Percentiles rank a stretch among this genome's conserved stretches.
Evolutionary conservation across 2,329 filamentous ascomycete species (phyloP).

Genomic region (Scedosporium boydii): DNA sequence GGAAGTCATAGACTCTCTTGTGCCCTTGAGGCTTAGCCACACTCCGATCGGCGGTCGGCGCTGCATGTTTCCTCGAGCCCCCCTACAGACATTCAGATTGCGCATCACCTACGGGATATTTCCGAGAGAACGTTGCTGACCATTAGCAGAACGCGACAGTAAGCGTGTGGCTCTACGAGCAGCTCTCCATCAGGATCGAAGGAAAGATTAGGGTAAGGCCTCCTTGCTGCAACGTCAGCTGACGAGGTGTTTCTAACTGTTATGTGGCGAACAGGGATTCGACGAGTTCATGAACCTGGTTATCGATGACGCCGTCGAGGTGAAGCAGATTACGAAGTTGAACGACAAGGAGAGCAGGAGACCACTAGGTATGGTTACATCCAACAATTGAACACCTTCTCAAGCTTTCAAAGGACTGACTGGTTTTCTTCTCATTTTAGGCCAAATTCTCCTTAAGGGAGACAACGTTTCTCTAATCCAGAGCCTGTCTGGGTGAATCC

Average conservation of each 20-base stretch:
- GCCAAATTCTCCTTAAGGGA: slow-evolving; percentile 78
- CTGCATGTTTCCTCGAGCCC: background rate
- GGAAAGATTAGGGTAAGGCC: slow-evolving; percentile 82
- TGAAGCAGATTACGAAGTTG: slow-evolving; percentile 74
- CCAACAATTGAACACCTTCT: background rate
- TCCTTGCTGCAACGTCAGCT: slow-evolving; percentile 47
- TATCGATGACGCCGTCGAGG: slow-evolving; percentile 89
- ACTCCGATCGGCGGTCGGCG: background rate
- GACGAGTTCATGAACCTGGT: slow-evolving; percentile 99
- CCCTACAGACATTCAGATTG: background rate
- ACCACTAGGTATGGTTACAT: slow-evolving; percentile 54
- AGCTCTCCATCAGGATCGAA: slow-evolving; percentile 87
- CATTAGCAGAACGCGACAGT: slow-evolving; percentile 61
- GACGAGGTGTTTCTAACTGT: background rate
- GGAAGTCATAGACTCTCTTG: background rate
- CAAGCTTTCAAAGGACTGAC: slow-evolving; percentile 8
- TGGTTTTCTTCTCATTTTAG: slow-evolving; percentile 31
- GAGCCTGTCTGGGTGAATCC: slow-evolving; percentile 16
- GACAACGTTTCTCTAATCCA: slow-evolving; percentile 83
- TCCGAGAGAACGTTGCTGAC: background rate
- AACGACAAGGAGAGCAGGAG: slow-evolving; percentile 67
- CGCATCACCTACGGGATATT: background rate
- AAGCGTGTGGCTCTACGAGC: slow-evolving; percentile 95
- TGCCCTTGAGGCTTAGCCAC: background rate
- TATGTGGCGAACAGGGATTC: slow-evolving; percentile 58